phyloP scores from a whole-genome alignment of 108 stramenopile species.

The Cyclostephanos tholiformis region DNA sequence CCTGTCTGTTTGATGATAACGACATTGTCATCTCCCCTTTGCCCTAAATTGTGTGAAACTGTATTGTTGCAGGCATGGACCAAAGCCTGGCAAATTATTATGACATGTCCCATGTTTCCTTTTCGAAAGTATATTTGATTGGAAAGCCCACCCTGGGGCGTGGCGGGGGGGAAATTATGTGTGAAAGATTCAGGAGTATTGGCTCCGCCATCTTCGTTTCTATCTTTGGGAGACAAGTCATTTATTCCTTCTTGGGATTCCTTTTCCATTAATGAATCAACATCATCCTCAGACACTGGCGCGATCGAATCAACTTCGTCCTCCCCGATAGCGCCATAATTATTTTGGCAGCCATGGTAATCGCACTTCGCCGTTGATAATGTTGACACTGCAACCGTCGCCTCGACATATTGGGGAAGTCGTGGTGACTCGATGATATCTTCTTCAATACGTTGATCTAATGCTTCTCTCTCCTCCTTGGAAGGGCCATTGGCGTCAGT shows the following conservation, averaged over 20 bases:
- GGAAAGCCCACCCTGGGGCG: constrained; percentile 1
- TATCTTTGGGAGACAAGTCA: not conserved
- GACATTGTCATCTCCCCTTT: not conserved
- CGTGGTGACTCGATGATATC: not conserved
- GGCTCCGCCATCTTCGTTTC: constrained; percentile 1
- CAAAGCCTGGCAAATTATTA: constrained; percentile 93
- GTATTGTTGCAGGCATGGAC: constrained; percentile 75
- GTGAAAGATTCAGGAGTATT: not conserved
- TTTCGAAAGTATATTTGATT: constrained; percentile 48
- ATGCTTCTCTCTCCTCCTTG: not conserved
- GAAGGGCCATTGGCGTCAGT: not conserved
- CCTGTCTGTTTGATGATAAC: not conserved
- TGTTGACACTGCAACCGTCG: constrained; percentile 22
- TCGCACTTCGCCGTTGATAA: constrained; percentile 35
- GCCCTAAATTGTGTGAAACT: constrained; percentile 13
- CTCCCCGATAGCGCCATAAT: constrained; percentile 11
- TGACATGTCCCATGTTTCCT: constrained; percentile 96
- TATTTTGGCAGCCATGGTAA: not conserved
- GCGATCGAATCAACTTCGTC: constrained; percentile 36
- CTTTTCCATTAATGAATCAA: constrained; percentile 67
- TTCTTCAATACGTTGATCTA: constrained; percentile 7
- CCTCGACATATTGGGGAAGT: not conserved
- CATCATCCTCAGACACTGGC: constrained; percentile 75
- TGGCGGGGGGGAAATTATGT: not conserved
- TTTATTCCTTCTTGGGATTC: constrained; percentile 32